Base-by-base conservation (phyloP, 441 rosid genomes). In the Manihot esculenta region DNA sequence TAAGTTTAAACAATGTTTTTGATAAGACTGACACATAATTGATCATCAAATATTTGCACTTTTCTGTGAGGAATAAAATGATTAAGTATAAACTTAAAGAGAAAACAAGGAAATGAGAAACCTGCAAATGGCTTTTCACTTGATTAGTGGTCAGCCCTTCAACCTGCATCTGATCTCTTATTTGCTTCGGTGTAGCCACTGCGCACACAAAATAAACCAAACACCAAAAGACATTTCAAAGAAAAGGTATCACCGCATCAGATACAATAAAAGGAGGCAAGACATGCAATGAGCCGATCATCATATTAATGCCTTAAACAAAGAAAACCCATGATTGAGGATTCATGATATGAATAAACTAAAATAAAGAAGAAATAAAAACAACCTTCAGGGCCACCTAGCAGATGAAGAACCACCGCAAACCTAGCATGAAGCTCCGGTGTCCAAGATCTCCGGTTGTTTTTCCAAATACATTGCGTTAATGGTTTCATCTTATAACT, bases 391-490 rank as follows among this genome's bases (percentile, higher is more conserved):
- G 47, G 65, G 33, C 84, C 79, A 53, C 79, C 81, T n/a, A 70
- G 66, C 41, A 23, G 11, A 42, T 71, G 62, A 23, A 80, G 44
- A 23, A 49, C 74, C 21, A 59, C n/a, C n/a, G 63, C 64, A 64
- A 80, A 80, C 57, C 78, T 80, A 20, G 71, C 58, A 64, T 76
- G 80, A 18, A 76, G 80, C 69, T 74, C 70, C 0, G 61, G 63
- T 3, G 78, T 68, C 83, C 83, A 80, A 18, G 41, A 11, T 60
- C 78, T 69, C 62, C 78, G 68, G 15, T 80, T 68, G 18, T 68
- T 81, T 68, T 64, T 62, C 73, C 65, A 64, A 15, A 23, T 68
- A 1, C 63, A 61, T 48, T 77, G 68, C 7, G 77, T 75, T 27
- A 75, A 20, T 41, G 74, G 55, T 45, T 21, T 59, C 65, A 27